A percentile compares a stretch with the other conserved stretches of the same genome.
phyloP scores from a whole-genome alignment of 192 early-diverging fungal species.

The Oehlia diaphana region DNA sequence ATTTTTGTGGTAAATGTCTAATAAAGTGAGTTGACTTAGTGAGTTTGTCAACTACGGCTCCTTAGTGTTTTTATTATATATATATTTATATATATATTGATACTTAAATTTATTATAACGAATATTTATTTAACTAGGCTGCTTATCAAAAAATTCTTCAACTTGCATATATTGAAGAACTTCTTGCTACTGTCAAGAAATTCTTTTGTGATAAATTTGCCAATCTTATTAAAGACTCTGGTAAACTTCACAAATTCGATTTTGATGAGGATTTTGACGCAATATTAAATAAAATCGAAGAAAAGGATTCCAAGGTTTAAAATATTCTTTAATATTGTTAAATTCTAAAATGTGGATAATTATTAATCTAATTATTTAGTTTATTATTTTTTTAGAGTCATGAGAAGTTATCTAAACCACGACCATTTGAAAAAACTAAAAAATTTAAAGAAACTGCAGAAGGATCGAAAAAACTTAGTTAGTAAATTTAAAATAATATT shows the following conservation, averaged over 20 bases:
- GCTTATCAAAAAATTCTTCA: slow-evolving; percentile 88
- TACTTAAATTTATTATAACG: no score
- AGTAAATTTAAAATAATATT: not conserved
- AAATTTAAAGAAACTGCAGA: slow-evolving; percentile 67
- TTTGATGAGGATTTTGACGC: slow-evolving; percentile 77
- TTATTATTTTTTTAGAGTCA: slow-evolving; percentile 28
- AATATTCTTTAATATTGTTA: not conserved
- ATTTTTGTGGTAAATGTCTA: slow-evolving; percentile 67
- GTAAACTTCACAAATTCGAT: slow-evolving; percentile 37
- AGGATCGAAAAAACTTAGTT: slow-evolving; percentile 46
- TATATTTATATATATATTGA: no score
- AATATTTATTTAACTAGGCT: slow-evolving; percentile 44
- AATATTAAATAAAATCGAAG: slow-evolving; percentile 66
- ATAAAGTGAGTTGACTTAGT: slow-evolving; percentile 12
- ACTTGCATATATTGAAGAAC: slow-evolving; percentile 81
- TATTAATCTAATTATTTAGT: not conserved
- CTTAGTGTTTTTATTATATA: no score
- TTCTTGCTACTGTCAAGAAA: slow-evolving; percentile 67
- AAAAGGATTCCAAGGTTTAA: slow-evolving; percentile 57
- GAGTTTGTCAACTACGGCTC: no score
- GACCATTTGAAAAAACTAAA: slow-evolving; percentile 80
- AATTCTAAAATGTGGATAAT: not conserved
- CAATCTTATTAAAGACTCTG: slow-evolving; percentile 26
- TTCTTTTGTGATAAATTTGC: slow-evolving; percentile 66
- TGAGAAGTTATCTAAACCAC: slow-evolving; percentile 55